Evolutionary conservation across 1,284 basidiomycete species (phyloP), one percentile per base, ranked within the genome.

Genomic region (Fomitiporia mediterranea): DNA sequence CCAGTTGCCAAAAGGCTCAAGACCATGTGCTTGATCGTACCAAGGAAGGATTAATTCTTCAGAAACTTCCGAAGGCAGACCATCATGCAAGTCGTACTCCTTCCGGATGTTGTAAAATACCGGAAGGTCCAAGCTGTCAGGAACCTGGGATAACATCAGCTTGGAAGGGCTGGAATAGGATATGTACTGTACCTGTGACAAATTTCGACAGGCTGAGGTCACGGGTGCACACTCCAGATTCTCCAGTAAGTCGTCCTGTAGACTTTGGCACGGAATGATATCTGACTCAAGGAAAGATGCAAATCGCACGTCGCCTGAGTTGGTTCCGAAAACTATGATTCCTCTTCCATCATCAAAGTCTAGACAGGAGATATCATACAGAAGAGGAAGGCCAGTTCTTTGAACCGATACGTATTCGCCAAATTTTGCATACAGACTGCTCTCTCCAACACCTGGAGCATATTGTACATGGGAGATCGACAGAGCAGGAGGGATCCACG

Each of bases 271-370:
- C 8, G 49, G 34, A 5, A 51, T 21, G 9, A 51, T 37, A 13
- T 27, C 13, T 15, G 13, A 7, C n/a, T 27, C 2, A 17, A 51
- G 15, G n/a, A 54, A 43, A 0, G 52, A 54, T 2, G 37, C 43
- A 4, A 54, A 11, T 27, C 21, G 28, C 8, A 54, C 30, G n/a
- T 54, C 52, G 2, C 52, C 52, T 2, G 17, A 17, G 2, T 17
- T 46, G n/a, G 30, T 35, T 7, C 52, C 42, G 2, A 47, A 19
- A 5, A 46, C 15, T 4, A 54, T 32, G 13, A 44, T n/a, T 30
- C 52, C 52, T 1, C 3, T 30, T 9, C 28, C 52, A 34, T 54
- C 52, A 17, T 54, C 52, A n/a, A 54, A 54, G 34, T 56, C 55
- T 13, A 51, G 27, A 17, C 35, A 23, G 1, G 55, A 51, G 17